Conservation (phyloP, 495 filamentous ascomycete genomes). For the Hyphodiscus hymeniophilus region DNA sequence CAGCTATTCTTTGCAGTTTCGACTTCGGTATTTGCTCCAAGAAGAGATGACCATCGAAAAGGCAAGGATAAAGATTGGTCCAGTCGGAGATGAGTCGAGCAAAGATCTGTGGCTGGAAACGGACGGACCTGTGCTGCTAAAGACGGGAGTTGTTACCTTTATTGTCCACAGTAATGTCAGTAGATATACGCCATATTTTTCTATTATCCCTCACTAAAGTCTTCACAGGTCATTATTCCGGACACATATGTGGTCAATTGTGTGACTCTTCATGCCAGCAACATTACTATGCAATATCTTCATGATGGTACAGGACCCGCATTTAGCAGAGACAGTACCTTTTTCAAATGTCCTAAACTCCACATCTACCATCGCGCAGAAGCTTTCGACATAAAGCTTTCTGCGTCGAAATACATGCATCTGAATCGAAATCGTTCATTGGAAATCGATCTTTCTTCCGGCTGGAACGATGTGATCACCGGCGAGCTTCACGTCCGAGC, state of each 20-base stretch:
- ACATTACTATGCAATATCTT: conserved; percentile 61
- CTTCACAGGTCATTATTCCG: conserved; percentile 45
- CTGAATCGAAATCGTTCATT: conserved; percentile 69
- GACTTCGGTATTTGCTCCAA: conserved; percentile 62
- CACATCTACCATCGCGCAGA: conserved; percentile 39
- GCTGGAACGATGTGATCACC: conserved; percentile 64
- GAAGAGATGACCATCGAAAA: conserved; percentile 60
- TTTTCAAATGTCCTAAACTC: conserved; percentile 35
- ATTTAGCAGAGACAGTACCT: conserved; percentile 31
- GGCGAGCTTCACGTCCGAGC: conserved; percentile 68
- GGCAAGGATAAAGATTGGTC: conserved; percentile 57
- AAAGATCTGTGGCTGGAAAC: conserved; percentile 61
- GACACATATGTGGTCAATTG: conserved; percentile 72
- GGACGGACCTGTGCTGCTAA: conserved; percentile 33
- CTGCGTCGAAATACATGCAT: conserved; percentile 50
- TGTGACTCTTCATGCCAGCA: conserved; percentile 57
- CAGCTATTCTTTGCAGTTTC: conserved; percentile 65
- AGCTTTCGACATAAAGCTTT: conserved; percentile 38
- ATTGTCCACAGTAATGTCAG: conserved; percentile 43
- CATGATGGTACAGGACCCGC: conserved; percentile 31
- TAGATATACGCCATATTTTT: neutral
- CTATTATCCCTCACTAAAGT: conserved; percentile 1
- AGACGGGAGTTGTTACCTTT: conserved; percentile 44
- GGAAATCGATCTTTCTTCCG: conserved; percentile 64
- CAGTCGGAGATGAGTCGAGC: conserved; percentile 32